A percentile compares a stretch with the other conserved stretches of the same genome.
Evolutionary conservation across 371 early-diverging fungal species (phyloP).

Genomic region (Mortierella sp.): DNA sequence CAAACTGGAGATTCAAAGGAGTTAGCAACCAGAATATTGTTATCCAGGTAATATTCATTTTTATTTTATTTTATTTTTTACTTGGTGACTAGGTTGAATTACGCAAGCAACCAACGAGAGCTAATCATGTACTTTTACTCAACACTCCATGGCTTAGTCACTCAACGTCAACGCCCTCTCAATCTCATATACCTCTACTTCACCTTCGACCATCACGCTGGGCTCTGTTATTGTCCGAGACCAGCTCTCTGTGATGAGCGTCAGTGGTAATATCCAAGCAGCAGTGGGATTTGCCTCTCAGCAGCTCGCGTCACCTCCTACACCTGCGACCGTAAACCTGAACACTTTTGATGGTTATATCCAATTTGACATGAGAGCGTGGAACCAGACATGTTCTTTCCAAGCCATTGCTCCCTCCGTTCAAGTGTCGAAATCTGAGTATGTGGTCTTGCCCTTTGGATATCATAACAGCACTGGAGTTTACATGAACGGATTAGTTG

Average conservation of each 20-base stretch:
- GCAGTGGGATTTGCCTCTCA: slow-evolving; percentile 21
- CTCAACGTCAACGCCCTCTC: slow-evolving; percentile 45
- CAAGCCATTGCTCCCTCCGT: slow-evolving; percentile 24
- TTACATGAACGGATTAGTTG: slow-evolving; percentile 10
- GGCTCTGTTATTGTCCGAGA: slow-evolving; percentile 35
- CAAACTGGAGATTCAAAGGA: slow-evolving; percentile 33
- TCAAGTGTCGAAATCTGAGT: slow-evolving; percentile 27
- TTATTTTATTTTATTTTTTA: neutral
- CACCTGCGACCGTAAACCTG: slow-evolving; percentile 26
- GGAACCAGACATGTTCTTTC: slow-evolving; percentile 46
- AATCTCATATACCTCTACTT: slow-evolving; percentile 32
- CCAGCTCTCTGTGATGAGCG: slow-evolving; percentile 37
- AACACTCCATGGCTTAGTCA: slow-evolving; percentile 12
- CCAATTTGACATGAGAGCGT: slow-evolving; percentile 35
- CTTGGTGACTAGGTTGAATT: neutral
- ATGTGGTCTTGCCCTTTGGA: slow-evolving; percentile 21
- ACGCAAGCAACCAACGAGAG: neutral
- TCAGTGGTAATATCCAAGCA: slow-evolving; percentile 43
- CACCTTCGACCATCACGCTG: slow-evolving; percentile 24
- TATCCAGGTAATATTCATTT: slow-evolving; percentile 23
- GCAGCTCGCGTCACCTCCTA: neutral
- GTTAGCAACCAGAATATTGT: slow-evolving; percentile 24
- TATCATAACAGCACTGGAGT: slow-evolving; percentile 9
- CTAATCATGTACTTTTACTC: neutral
- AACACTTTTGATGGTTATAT: slow-evolving; percentile 45